Conservation (phyloP, 2,329 filamentous ascomycete genomes). For the Kalmusia sp. region DNA sequence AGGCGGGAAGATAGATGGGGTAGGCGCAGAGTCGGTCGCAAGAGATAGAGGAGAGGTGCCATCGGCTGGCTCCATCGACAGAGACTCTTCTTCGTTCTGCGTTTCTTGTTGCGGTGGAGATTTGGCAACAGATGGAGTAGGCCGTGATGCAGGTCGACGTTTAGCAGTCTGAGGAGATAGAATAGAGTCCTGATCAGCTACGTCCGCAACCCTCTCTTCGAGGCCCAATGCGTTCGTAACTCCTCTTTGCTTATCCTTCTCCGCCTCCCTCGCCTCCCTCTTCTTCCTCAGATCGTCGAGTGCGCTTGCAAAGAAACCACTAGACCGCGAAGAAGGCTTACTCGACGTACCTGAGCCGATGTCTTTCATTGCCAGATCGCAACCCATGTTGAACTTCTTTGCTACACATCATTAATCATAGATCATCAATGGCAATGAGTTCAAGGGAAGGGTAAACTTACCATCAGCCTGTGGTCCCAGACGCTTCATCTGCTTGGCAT, state of each 20-base stretch:
- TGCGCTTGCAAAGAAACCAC: conserved; percentile 36
- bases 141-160: not conserved
- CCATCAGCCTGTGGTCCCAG: conserved; percentile 34
- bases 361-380: conserved; percentile 35
- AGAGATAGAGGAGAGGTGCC: not conserved
- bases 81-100: not conserved
- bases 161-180: not conserved
- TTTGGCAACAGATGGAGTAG: not conserved
- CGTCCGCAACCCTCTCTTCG: not conserved
- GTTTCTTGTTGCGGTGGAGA: not conserved
- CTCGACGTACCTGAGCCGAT: conserved; percentile 48
- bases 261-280: conserved; percentile 28
- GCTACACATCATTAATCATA: conserved; percentile 18
- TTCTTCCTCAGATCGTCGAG: conserved; percentile 29
- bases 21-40: not conserved
- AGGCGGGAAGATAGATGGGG: conserved; percentile 3
- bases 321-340: conserved; percentile 17
- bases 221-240: conserved; percentile 4
- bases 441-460: conserved; percentile 13
- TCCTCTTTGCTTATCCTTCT: conserved; percentile 15
- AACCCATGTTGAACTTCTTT: conserved; percentile 40
- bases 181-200: not conserved
- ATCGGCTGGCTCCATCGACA: not conserved
- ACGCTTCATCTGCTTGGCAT: conserved; percentile 36
- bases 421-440: not conserved